These are phyloP conservation scores for Quillaja saponaria DNA, from an alignment of 306 rosid species.

Conservation along the genomic window DNA sequence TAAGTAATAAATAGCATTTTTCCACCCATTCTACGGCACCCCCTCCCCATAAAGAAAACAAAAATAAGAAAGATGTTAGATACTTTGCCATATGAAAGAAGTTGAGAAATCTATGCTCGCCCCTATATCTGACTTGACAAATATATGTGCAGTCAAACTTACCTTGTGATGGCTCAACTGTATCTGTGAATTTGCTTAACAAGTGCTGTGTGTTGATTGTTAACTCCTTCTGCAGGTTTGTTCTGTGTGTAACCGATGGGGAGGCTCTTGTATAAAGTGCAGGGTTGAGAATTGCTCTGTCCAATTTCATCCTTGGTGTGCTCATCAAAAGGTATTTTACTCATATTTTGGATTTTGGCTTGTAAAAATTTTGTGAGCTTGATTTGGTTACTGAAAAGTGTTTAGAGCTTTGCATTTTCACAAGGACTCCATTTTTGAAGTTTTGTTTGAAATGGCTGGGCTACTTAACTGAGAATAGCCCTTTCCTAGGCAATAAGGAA, in stretches of 20 bases:
- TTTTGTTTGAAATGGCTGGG: too few species aligned
- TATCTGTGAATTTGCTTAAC: constrained; percentile 10
- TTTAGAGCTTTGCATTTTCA: too few species aligned
- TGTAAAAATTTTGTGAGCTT: constrained; percentile 22
- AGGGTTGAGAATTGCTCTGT: constrained; percentile 53
- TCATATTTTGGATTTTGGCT: constrained; percentile 1
- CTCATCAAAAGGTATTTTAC: constrained; percentile 61
- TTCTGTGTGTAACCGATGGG: constrained; percentile 55
- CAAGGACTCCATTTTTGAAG: too few species aligned
- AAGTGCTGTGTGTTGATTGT: constrained; percentile 17
- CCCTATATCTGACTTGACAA: neutral
- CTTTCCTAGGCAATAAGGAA: too few species aligned
- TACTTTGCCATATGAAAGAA: neutral
- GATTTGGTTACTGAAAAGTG: neutral
- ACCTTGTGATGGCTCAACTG: neutral
- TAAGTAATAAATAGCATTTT: too few species aligned
- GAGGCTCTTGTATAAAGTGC: constrained; percentile 66
- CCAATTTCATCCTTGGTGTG: constrained; percentile 78
- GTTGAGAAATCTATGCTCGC: constrained; percentile 2
- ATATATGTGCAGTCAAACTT: neutral
- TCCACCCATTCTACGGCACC: too few species aligned
- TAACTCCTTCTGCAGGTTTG: constrained; percentile 48
- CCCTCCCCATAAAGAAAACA: neutral
- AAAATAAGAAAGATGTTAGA: neutral
- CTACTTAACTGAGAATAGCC: too few species aligned